Conservation (phyloP, 1,284 basidiomycete species). For the Cryptococcus wingfieldii region DNA sequence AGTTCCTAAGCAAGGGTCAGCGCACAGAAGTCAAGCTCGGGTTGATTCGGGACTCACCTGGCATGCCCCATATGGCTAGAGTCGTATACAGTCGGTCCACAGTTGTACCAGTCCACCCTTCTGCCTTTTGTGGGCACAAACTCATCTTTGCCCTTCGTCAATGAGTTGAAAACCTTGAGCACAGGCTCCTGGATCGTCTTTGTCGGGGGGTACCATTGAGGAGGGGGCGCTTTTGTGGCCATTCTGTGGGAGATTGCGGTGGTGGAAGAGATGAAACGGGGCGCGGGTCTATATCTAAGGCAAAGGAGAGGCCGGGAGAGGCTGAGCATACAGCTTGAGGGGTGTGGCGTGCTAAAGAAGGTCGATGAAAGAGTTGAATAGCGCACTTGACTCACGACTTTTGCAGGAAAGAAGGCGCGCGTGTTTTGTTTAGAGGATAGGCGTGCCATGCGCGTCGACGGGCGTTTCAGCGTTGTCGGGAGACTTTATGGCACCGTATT, state of each 20-base stretch:
- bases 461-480: too few species aligned
- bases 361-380: too few species aligned
- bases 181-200: constrained; percentile 44
- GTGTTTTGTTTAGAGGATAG: too few species aligned
- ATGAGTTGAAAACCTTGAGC: constrained; percentile 87
- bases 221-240: constrained; percentile 30
- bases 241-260: neutral
- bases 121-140: constrained; percentile 76
- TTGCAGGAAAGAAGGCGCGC: too few species aligned
- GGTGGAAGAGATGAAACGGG: neutral
- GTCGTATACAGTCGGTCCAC: constrained; percentile 99
- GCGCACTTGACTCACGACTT: too few species aligned
- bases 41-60: constrained; percentile 56
- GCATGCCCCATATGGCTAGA: constrained; percentile 99
- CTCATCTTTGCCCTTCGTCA: constrained; percentile 86
- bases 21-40: constrained; percentile 2
- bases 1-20: constrained; percentile 63
- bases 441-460: too few species aligned
- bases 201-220: constrained; percentile 45
- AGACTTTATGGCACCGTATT: too few species aligned
- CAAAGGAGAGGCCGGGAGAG: neutral
- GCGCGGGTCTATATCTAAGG: too few species aligned
- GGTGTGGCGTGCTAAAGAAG: too few species aligned
- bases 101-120: constrained; percentile 98
- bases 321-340: neutral